Percentiles rank a stretch among this genome's conserved stretches.
phyloP scores from a whole-genome alignment of 192 early-diverging fungal species.

The Podila verticillata region DNA sequence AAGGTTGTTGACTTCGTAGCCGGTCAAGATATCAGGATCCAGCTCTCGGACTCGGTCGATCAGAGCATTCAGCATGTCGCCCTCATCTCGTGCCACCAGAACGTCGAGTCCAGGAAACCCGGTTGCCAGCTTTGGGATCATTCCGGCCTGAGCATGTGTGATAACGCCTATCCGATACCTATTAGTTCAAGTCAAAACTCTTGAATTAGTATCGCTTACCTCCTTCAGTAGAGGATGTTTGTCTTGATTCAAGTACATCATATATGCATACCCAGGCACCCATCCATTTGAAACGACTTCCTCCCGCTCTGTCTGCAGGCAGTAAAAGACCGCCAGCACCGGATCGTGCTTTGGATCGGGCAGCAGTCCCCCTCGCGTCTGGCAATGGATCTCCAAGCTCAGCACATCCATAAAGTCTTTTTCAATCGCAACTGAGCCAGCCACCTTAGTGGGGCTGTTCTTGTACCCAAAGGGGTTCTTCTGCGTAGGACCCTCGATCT shows the following conservation, averaged over 20 bases:
- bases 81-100: constrained; percentile 61
- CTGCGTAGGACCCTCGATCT: constrained; percentile 73
- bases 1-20: constrained; percentile 85
- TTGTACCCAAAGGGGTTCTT: constrained; percentile 74
- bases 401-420: constrained; percentile 62
- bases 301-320: constrained; percentile 66
- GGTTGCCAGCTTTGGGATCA: constrained; percentile 39
- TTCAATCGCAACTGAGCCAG: constrained; percentile 46
- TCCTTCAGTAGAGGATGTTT: neutral
- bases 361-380: constrained; percentile 55
- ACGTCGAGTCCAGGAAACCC: constrained; percentile 48
- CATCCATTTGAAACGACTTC: constrained; percentile 55
- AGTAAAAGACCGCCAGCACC: constrained; percentile 73
- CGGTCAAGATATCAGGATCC: constrained; percentile 90
- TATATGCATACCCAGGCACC: constrained; percentile 46
- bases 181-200: neutral
- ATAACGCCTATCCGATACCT: constrained; percentile 68
- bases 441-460: constrained; percentile 62
- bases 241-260: neutral
- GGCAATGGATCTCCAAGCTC: constrained; percentile 74
- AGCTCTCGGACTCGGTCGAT: constrained; percentile 61
- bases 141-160: constrained; percentile 36
- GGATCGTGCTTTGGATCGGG: constrained; percentile 78
- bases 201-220: neutral
- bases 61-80: constrained; percentile 65